Evolutionary conservation across 2,329 filamentous ascomycete species (phyloP), one percentile per base, ranked within the genome.

Genomic region (Alternaria sp.): DNA sequence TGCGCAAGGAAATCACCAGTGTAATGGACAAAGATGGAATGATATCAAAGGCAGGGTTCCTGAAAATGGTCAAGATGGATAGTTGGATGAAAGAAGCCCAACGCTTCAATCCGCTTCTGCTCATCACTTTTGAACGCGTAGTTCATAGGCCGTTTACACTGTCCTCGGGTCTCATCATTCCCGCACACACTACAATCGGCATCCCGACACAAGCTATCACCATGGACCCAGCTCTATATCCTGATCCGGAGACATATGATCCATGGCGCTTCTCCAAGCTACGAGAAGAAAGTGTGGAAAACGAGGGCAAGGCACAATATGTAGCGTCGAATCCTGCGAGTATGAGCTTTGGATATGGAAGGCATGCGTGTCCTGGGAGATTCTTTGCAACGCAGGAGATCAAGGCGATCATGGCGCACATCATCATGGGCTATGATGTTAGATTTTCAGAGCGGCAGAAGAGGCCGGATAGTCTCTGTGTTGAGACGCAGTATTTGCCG

Each of bases 361-460:
- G 43, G 43, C 43, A 45, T 45, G 43, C 43, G 43, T 45, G 43
- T 45, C 43, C 43, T 45, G 43, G 43, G 3, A 45, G 43, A 45
- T 45, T 45, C 43, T 45, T 45, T 45, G 43, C 43, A 45, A 45
- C 43, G 22, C 43, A 45, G 43, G 43, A 45, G 43, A 45, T 45
- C 12, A 45, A 45, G 43, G 43, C 43, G 20, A 45, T 45, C 10
- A 45, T 45, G 22, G 43, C 43, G 43, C 43, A 45, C 43, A 45
- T 45, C 20, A 45, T 45, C 20, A 45, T 45, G 43, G 3, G 43
- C 45, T 48, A 28, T 22, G 27, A 48, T 48, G 27, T 32, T 18
- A 30, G 25, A 32, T 4, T 32, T n/a, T 49, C 27, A 30, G 28
- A 36, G 14, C 14, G 32, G 32, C 32, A 36, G 32, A 36, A 16